These are phyloP conservation scores for Naganishia albida DNA, from an alignment of 1,284 basidiomycete species.

Conservation along the genomic window DNA sequence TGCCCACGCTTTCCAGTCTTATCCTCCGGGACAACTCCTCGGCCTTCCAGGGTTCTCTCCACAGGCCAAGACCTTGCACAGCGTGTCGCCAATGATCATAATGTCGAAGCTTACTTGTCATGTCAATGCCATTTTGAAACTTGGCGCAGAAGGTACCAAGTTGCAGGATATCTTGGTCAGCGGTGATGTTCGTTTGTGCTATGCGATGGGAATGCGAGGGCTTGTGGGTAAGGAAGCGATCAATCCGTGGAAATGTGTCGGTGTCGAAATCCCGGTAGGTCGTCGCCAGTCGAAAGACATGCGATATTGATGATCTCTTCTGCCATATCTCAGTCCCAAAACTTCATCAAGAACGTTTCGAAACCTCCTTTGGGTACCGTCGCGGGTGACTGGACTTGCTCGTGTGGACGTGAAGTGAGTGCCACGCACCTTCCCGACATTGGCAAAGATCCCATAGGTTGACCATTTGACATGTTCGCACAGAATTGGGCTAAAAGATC, in stretches of 20 bases:
- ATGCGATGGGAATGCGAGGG: conserved; percentile 33
- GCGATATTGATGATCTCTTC: neutral
- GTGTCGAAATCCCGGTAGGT: conserved; percentile 32
- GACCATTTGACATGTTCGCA: neutral
- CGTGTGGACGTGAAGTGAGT: conserved; percentile 33
- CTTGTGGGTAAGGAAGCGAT: conserved; percentile 34
- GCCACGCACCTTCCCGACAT: neutral
- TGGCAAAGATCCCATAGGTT: neutral
- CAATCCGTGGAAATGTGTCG: conserved; percentile 33
- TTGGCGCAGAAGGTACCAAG: conserved; percentile 26
- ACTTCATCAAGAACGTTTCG: conserved; percentile 31
- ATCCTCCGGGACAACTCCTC: conserved; percentile 10
- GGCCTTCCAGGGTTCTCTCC: conserved; percentile 1
- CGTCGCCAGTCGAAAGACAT: neutral
- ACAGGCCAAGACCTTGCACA: conserved; percentile 1
- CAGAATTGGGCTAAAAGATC: conserved; percentile 35
- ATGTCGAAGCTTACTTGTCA: conserved; percentile 28
- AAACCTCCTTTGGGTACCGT: conserved; percentile 32
- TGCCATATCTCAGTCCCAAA: conserved; percentile 18
- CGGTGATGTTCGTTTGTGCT: conserved; percentile 30
- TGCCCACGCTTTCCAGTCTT: conserved; percentile 13
- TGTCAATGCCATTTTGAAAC: conserved; percentile 23
- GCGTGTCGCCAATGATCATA: conserved; percentile 27
- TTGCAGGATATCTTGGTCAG: conserved; percentile 30
- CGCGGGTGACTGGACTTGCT: conserved; percentile 34